These are phyloP conservation scores for Monascus purpureus DNA, from an alignment of 495 filamentous ascomycete genomes.

Conservation along the genomic window DNA sequence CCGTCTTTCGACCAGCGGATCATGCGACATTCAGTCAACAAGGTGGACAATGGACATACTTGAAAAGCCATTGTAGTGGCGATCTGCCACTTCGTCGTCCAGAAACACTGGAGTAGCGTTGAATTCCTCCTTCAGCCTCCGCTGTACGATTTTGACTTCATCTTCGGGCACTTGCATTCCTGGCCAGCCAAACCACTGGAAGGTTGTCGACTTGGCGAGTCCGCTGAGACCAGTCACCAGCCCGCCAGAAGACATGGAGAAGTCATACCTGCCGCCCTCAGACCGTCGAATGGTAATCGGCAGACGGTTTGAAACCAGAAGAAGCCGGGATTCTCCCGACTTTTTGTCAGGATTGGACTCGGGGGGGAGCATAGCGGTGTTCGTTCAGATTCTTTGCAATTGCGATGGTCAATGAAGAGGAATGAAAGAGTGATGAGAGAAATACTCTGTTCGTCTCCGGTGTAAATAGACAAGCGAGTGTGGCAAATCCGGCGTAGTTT, in stretches of 20 bases:
- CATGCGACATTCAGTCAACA: neutral
- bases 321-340: slow-evolving; percentile 24
- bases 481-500: no score
- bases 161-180: slow-evolving; percentile 57
- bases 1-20: no score
- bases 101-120: slow-evolving; percentile 54
- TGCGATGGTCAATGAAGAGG: neutral
- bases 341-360: slow-evolving; percentile 1
- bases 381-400: slow-evolving; percentile 3
- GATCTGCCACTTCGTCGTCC: slow-evolving; percentile 51
- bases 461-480: no score
- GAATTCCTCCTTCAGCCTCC: slow-evolving; percentile 46
- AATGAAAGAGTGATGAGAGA: no score
- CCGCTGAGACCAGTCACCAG: slow-evolving; percentile 76
- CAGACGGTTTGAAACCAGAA: slow-evolving; percentile 72
- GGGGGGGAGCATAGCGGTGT: slow-evolving; percentile 9
- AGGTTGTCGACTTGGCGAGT: slow-evolving; percentile 65
- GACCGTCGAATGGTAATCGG: slow-evolving; percentile 76
- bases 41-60: slow-evolving; percentile 41
- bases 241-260: slow-evolving; percentile 80
- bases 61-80: slow-evolving; percentile 63
- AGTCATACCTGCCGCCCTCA: slow-evolving; percentile 58
- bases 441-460: no score
- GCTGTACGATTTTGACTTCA: slow-evolving; percentile 37
- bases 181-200: slow-evolving; percentile 87